phyloP scores from a whole-genome alignment of 2,329 filamentous ascomycete genomes.

The Phaeosphaeriaceae sp. region DNA sequence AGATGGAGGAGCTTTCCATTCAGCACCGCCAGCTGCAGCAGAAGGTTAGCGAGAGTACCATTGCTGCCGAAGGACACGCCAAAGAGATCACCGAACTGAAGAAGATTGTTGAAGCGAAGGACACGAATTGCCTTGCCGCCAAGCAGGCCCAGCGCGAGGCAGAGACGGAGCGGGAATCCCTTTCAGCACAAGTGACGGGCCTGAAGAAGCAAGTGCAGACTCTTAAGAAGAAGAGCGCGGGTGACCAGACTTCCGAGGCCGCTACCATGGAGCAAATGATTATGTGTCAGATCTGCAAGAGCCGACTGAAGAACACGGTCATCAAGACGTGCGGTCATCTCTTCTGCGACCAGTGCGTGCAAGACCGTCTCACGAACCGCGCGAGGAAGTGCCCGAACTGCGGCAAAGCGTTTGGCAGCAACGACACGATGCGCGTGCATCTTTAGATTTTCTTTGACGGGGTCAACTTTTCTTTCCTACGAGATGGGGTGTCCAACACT shows the following conservation, averaged over 20 bases:
- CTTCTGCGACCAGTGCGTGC: slow-evolving; percentile 90
- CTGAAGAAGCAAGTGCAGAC: slow-evolving; percentile 82
- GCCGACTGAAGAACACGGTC: slow-evolving; percentile 91
- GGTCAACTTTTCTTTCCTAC: too few relatives aligned
- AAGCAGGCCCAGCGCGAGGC: slow-evolving; percentile 66
- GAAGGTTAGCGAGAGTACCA: slow-evolving; percentile 71
- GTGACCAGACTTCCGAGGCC: slow-evolving; percentile 81
- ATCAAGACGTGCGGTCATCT: slow-evolving; percentile 95
- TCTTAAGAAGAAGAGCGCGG: slow-evolving; percentile 83
- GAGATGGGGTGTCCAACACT: too few relatives aligned
- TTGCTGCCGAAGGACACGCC: slow-evolving; percentile 74
- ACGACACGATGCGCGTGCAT: slow-evolving; percentile 77
- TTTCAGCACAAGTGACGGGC: slow-evolving; percentile 78
- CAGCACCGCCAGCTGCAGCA: slow-evolving; percentile 81
- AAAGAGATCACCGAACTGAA: slow-evolving; percentile 80
- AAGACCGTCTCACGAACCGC: slow-evolving; percentile 85
- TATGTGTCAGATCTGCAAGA: slow-evolving; percentile 90
- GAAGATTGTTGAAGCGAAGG: slow-evolving; percentile 76
- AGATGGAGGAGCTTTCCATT: slow-evolving; percentile 71
- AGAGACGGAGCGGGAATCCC: slow-evolving; percentile 77
- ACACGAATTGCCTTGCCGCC: slow-evolving; percentile 71
- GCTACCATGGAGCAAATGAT: slow-evolving; percentile 81
- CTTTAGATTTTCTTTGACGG: slow-evolving; percentile 17
- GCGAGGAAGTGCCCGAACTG: slow-evolving; percentile 96
- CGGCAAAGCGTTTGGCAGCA: slow-evolving; percentile 87